Percentiles rank a stretch among this genome's conserved stretches.
Evolutionary conservation across 441 rosid species (phyloP).

Genomic region (Adansonia madagascariensis): DNA sequence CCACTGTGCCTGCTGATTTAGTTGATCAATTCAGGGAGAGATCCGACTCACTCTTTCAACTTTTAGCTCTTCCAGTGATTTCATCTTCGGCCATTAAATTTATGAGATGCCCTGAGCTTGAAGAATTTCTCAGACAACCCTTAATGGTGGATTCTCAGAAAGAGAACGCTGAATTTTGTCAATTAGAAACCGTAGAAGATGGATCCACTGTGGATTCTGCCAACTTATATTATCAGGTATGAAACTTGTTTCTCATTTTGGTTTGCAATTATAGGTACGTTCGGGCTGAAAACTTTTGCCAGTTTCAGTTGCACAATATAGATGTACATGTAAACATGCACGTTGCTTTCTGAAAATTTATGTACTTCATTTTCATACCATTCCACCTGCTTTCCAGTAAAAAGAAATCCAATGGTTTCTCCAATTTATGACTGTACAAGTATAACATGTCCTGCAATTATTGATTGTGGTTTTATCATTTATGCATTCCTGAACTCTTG

Average conservation of each 20-base stretch:
- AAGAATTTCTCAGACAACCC: conserved; percentile 55
- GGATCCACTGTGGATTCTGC: conserved; percentile 45
- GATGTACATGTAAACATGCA: neutral
- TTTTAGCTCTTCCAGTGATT: conserved; percentile 71
- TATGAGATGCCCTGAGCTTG: conserved; percentile 70
- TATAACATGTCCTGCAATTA: neutral
- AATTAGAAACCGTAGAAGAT: conserved; percentile 41
- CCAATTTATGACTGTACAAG: neutral
- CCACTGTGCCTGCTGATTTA: conserved; percentile 63
- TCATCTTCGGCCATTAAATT: conserved; percentile 67
- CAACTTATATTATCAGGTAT: conserved; percentile 74
- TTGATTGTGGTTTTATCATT: conserved; percentile 12
- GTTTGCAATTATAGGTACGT: neutral
- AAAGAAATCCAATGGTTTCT: neutral
- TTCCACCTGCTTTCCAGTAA: neutral
- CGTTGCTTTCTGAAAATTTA: neutral
- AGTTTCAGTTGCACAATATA: neutral
- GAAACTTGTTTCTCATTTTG: conserved; percentile 1
- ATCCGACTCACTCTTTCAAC: conserved; percentile 55
- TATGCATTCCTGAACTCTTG: conserved; percentile 22
- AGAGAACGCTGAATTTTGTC: conserved; percentile 29
- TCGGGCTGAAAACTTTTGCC: neutral
- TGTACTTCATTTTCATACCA: neutral
- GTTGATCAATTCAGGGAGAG: conserved; percentile 68
- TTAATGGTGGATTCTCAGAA: conserved; percentile 32